Conservation (phyloP, 78 protist genomes). For the Tieghemostelium lacteum region DNA sequence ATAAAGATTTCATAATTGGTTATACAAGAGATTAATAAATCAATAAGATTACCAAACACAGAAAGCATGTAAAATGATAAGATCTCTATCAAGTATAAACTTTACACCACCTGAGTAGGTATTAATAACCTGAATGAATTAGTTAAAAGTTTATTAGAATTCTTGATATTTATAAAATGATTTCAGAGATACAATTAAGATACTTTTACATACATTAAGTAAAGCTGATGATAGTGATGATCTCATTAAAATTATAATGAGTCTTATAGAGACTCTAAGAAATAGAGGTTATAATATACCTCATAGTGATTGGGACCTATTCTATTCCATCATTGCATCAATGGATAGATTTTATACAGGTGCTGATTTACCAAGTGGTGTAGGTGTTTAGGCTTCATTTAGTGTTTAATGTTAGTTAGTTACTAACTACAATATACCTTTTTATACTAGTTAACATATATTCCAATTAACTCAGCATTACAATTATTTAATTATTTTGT, state of each 20-base stretch:
- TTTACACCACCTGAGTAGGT: slow-evolving; percentile 20
- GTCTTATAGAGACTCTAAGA: neutral
- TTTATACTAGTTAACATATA: no score
- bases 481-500: neutral
- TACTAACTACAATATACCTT: neutral
- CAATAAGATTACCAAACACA: neutral
- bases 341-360: neutral
- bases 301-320: neutral
- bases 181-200: neutral
- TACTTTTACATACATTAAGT: no score
- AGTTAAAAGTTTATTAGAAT: no score
- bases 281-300: neutral
- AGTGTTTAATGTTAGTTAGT: no score
- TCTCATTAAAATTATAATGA: no score
- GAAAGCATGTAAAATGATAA: neutral
- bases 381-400: neutral
- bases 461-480: neutral
- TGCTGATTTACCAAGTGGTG: neutral
- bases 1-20: no score
- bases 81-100: slow-evolving; percentile 3
- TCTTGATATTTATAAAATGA: neutral
- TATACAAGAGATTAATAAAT: no score
- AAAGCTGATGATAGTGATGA: neutral
- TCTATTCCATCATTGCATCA: neutral
- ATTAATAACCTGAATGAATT: neutral